phyloP scores from a whole-genome alignment of 2,329 filamentous ascomycete genomes.

The Claviceps humidiphila region DNA sequence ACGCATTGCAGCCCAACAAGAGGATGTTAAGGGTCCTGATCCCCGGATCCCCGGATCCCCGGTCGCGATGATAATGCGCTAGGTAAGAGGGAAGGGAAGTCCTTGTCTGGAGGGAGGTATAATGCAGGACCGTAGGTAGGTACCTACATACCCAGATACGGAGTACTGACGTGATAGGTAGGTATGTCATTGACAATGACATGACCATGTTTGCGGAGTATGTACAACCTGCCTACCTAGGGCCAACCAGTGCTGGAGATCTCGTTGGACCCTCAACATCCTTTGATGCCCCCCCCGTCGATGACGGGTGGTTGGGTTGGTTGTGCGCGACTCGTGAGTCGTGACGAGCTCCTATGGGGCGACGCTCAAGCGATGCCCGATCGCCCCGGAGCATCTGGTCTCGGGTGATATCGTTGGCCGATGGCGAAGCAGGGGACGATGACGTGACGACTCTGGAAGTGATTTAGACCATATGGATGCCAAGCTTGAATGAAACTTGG shows the following conservation, averaged over 20 bases:
- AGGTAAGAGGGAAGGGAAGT: neutral
- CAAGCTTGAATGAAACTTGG: neutral
- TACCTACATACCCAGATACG: too few species aligned
- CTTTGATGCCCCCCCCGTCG: neutral
- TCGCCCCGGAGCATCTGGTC: neutral
- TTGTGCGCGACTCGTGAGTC: neutral
- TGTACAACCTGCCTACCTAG: neutral
- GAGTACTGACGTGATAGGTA: neutral
- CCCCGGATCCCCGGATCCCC: neutral
- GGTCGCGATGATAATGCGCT: neutral
- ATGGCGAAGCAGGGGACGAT: neutral
- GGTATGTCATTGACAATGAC: neutral
- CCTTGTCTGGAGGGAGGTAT: neutral
- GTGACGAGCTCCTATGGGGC: neutral
- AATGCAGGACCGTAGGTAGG: too few species aligned
- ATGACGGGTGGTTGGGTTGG: neutral
- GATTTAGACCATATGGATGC: neutral
- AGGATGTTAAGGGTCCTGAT: neutral
- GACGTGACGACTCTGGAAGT: neutral
- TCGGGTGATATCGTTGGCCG: neutral
- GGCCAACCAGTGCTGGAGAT: neutral
- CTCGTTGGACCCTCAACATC: neutral
- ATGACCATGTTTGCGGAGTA: neutral
- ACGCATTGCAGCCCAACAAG: neutral
- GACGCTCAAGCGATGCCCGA: conserved; percentile 1